Evolutionary conservation across 1,284 basidiomycete genomes (phyloP).

Genomic region (Coniophora puteana): DNA sequence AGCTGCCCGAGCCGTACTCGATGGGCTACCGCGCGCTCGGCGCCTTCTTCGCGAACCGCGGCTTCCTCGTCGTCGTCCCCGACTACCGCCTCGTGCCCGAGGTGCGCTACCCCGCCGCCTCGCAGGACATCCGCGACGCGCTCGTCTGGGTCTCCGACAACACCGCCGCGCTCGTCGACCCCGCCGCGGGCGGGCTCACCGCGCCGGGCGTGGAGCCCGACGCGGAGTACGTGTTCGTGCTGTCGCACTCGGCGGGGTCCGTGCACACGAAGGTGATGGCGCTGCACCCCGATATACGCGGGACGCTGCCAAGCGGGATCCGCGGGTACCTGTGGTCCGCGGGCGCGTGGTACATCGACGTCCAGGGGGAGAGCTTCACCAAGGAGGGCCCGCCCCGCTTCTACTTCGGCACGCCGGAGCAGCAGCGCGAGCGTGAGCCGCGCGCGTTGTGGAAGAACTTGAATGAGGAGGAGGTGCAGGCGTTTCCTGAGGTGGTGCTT

Average conservation of each 20-base stretch:
- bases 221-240: conserved; percentile 38
- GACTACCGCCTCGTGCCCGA: conserved; percentile 61
- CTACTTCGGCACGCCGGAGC: conserved; percentile 45
- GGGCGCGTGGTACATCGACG: conserved; percentile 38
- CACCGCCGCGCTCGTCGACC: conserved; percentile 19
- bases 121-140: conserved; percentile 55
- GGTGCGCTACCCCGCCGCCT: conserved; percentile 45
- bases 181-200: conserved; percentile 18
- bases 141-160: conserved; percentile 48
- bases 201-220: conserved; percentile 29
- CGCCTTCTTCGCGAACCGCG: conserved; percentile 54
- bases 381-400: conserved; percentile 26
- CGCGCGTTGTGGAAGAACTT: conserved; percentile 34
- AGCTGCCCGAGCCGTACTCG: conserved; percentile 40
- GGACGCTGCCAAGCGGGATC: conserved; percentile 34
- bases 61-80: conserved; percentile 56
- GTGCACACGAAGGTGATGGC: conserved; percentile 42
- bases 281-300: conserved; percentile 36
- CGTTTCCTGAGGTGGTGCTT: conserved; percentile 43
- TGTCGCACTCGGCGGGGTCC: conserved; percentile 60
- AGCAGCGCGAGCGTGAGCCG: conserved; percentile 37
- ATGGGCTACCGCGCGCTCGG: conserved; percentile 53
- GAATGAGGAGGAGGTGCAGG: conserved; percentile 27
- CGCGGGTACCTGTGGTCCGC: conserved; percentile 43
- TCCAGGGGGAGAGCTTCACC: conserved; percentile 17